phyloP scores from a whole-genome alignment of 257 asterid species.

The Lycium ferocissimum region DNA sequence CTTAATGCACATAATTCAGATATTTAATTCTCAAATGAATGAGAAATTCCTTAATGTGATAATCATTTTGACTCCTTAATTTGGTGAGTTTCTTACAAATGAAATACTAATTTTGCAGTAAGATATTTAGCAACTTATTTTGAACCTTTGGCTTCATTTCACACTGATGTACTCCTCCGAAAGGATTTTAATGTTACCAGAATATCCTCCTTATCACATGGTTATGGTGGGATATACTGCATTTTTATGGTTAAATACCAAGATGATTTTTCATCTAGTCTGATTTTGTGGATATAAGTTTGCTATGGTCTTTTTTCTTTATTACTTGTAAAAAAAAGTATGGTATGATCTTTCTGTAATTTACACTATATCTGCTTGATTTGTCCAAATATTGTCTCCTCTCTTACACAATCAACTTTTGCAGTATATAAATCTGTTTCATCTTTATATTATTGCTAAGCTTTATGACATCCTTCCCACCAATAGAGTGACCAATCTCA shows the following conservation, averaged over 20 bases:
- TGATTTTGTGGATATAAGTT: conserved; percentile 8
- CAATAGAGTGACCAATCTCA: conserved; percentile 26
- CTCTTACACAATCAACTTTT: not conserved
- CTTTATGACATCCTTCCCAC: conserved; percentile 16
- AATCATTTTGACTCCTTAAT: not conserved
- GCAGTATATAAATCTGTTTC: not conserved
- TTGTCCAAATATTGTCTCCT: not conserved
- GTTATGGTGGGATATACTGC: not conserved
- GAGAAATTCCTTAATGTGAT: conserved; percentile 15
- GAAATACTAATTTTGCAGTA: not conserved
- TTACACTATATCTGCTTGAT: conserved; percentile 1
- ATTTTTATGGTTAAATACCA: not conserved
- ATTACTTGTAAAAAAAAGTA: not conserved
- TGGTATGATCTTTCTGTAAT: not conserved
- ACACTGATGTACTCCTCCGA: not conserved
- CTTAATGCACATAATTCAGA: not conserved
- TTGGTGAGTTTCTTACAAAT: not conserved
- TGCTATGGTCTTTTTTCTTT: not conserved
- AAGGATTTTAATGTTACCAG: not conserved
- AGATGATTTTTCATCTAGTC: conserved; percentile 3
- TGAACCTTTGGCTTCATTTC: conserved; percentile 21
- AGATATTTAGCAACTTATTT: not conserved
- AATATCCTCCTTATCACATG: conserved; percentile 15
- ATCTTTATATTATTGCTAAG: not conserved
- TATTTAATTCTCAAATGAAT: not conserved